Evolutionary conservation across 2,329 filamentous ascomycete species (phyloP).

Genomic region (Conoideocrella luteorostrata): DNA sequence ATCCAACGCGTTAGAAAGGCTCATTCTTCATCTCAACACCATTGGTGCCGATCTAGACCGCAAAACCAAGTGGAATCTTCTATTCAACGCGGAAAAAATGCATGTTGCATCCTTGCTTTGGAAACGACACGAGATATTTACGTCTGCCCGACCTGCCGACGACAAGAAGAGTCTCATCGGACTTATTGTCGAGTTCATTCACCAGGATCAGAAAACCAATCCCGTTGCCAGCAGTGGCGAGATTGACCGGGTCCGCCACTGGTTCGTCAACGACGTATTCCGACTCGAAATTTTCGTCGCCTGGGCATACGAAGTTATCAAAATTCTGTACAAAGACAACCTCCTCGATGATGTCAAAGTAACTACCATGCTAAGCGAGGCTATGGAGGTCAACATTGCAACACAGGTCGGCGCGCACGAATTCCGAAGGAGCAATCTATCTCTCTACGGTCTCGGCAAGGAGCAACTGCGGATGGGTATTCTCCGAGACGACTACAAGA

Average conservation of each 20-base stretch:
- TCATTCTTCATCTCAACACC: constrained; percentile 64
- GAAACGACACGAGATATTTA: constrained; percentile 68
- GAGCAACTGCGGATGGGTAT: constrained; percentile 63
- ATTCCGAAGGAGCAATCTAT: constrained; percentile 66
- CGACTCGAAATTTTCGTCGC: constrained; percentile 69
- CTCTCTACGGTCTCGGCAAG: constrained; percentile 64
- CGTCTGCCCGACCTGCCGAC: constrained; percentile 50
- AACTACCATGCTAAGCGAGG: constrained; percentile 59
- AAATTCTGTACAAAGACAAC: constrained; percentile 60
- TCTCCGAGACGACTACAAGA: constrained; percentile 56
- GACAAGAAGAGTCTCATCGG: constrained; percentile 65
- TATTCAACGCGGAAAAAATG: constrained; percentile 90
- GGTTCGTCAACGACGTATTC: constrained; percentile 73
- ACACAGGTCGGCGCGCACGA: constrained; percentile 49
- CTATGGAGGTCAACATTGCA: constrained; percentile 58
- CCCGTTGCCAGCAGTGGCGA: constrained; percentile 60
- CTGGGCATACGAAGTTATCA: constrained; percentile 72
- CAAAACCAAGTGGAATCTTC: constrained; percentile 66
- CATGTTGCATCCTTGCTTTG: constrained; percentile 73
- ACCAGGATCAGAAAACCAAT: constrained; percentile 67
- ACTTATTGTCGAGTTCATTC: constrained; percentile 69
- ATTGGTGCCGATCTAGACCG: constrained; percentile 62
- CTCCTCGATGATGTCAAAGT: constrained; percentile 48
- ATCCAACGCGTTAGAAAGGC: constrained; percentile 64
- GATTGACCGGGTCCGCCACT: constrained; percentile 74